Percentiles rank a stretch among this genome's conserved stretches.
These are phyloP conservation scores for Ceratocystis papillata DNA, from an alignment of 2,329 filamentous ascomycete genomes.

Conservation along the genomic window DNA sequence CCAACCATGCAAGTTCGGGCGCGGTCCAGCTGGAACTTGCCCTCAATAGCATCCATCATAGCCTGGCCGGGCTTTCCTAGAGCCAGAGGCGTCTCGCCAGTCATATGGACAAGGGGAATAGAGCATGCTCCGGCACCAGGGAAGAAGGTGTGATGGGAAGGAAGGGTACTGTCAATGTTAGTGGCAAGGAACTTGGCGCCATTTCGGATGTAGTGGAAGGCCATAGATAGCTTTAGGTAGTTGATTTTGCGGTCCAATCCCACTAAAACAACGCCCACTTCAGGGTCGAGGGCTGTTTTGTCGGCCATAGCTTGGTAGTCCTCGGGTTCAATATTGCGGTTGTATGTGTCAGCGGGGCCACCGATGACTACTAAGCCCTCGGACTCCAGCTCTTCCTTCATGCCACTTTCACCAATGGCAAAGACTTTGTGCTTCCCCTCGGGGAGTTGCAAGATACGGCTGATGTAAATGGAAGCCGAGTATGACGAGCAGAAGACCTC, in stretches of 20 bases:
- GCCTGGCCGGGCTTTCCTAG: constrained; percentile 93
- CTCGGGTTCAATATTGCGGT: constrained; percentile 65
- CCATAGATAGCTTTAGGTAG: constrained; percentile 81
- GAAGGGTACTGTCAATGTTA: constrained; percentile 83
- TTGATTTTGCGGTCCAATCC: constrained; percentile 92
- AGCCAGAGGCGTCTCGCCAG: constrained; percentile 57
- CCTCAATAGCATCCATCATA: constrained; percentile 99
- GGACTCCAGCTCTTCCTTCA: constrained; percentile 74
- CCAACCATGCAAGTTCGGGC: constrained; percentile 88
- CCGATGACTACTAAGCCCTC: constrained; percentile 74
- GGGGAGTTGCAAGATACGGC: constrained; percentile 73
- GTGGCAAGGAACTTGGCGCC: constrained; percentile 86
- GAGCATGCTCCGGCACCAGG: constrained; percentile 80
- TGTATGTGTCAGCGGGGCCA: constrained; percentile 68
- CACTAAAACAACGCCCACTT: constrained; percentile 79
- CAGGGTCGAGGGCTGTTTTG: constrained; percentile 64
- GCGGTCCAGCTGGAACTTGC: constrained; percentile 82
- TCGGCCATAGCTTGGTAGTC: constrained; percentile 74
- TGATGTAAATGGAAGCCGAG: constrained; percentile 90
- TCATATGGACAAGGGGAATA: constrained; percentile 65
- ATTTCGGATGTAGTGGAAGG: constrained; percentile 71
- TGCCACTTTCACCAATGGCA: constrained; percentile 79
- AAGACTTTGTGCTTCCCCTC: constrained; percentile 83
- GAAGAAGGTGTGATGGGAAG: constrained; percentile 71
- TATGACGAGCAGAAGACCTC: constrained; percentile 96